Evolutionary conservation across 768 basidiomycete genomes (phyloP), one percentile per base, ranked within the genome.

Genomic region (Amanita rimosa): DNA sequence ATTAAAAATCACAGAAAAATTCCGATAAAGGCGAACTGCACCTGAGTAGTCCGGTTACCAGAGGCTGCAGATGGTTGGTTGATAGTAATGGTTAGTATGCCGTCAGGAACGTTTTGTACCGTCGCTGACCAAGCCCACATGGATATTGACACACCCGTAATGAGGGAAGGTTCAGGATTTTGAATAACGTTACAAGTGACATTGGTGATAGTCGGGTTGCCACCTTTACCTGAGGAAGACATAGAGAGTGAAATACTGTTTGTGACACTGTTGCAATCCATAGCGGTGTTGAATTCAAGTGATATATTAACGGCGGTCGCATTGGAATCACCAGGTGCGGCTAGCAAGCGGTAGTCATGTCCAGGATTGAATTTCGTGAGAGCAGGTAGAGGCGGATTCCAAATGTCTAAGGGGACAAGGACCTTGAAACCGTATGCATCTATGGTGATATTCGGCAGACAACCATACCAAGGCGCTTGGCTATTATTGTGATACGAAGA

Each of bases 361-460:
- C 93, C 92, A 0, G 93, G 93, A 2, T 64, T 60, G 64, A 95
- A 95, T 47, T 76, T 77, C 14, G 88, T 89, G 49, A 96, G 62
- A 48, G 78, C 75, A 13, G 92, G 87, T 4, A 70, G 75, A 46
- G 85, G 81, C 5, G 77, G 55, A 5, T 78, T 67, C 89, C 91
- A 96, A 54, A 83, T 70, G 0, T 51, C 56, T 0, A 52, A 35
- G 0, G 86, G 87, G 6, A 96, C 89, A 16, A 92, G 70, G 1
- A 78, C 80, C 64, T 93, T 92, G 74, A 84, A 92, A 27, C 84
- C 78, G 57, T 76, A 92, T 0, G 82, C 75, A 27, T 81, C 76
- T 67, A 95, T 71, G 2, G 75, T 77, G 58, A 95, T 54, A 13
- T 57, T 63, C 1, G 65, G 64, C 37, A 95, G 62, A 71, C 93